A percentile compares a stretch with the other conserved stretches of the same genome.
Evolutionary conservation across 129 eudicot genomes (phyloP).

Genomic region (Mikania micrantha): DNA sequence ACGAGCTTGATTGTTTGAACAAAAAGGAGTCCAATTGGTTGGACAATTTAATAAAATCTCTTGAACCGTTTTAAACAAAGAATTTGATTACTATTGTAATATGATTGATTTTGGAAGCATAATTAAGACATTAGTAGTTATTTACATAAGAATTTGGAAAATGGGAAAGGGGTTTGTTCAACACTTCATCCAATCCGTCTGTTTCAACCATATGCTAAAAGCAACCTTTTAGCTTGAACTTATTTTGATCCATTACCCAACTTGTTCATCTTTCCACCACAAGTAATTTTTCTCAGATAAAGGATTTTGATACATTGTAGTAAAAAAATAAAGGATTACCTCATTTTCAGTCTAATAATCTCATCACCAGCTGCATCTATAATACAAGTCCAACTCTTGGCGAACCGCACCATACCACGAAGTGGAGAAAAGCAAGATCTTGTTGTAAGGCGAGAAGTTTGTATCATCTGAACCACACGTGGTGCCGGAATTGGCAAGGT

Average conservation of each 20-base stretch:
- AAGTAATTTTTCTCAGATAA: background rate
- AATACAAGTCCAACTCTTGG: conserved; percentile 49
- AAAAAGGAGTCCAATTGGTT: background rate
- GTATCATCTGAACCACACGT: conserved; percentile 45
- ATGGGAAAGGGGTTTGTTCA: background rate
- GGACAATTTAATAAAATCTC: background rate
- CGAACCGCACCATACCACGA: conserved; percentile 30
- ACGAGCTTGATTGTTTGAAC: background rate
- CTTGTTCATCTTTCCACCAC: background rate
- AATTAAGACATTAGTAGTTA: background rate
- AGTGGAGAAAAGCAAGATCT: conserved; percentile 47
- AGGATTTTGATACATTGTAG: background rate
- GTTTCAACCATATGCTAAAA: background rate
- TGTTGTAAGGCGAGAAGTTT: conserved; percentile 38
- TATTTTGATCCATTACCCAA: background rate
- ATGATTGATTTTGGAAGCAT: background rate
- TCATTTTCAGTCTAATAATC: conserved; percentile 64
- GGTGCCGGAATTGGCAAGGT: conserved; percentile 57
- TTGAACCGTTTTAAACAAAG: background rate
- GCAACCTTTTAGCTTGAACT: background rate
- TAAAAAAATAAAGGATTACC: conserved; percentile 37
- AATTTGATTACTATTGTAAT: background rate
- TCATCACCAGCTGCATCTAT: conserved; percentile 57
- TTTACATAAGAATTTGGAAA: background rate
- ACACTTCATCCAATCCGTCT: background rate